A percentile compares a stretch with the other conserved stretches of the same genome.
These are phyloP conservation scores for Parathielavia appendiculata DNA, from an alignment of 495 filamentous ascomycete genomes.

Conservation along the genomic window DNA sequence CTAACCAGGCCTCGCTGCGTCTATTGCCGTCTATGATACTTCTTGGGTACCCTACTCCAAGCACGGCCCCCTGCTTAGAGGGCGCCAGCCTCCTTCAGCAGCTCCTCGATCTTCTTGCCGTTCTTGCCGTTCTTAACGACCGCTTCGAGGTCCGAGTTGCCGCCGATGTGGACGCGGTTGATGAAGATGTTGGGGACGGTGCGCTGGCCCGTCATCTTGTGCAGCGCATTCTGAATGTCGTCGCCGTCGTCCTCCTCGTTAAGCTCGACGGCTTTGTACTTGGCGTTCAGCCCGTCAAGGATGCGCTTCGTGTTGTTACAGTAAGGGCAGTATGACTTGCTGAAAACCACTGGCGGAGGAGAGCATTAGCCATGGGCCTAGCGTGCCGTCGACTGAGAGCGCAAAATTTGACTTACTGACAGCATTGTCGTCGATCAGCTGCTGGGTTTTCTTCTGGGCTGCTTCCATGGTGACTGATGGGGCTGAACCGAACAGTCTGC, in stretches of 20 bases:
- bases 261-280: conserved; percentile 72
- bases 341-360: conserved; percentile 69
- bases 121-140: conserved; percentile 32
- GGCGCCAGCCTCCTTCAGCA: conserved; percentile 38
- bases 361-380: background rate
- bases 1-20: background rate
- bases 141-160: conserved; percentile 87
- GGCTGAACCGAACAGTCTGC: conserved; percentile 64
- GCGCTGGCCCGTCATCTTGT: conserved; percentile 71
- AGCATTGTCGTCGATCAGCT: conserved; percentile 84
- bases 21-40: background rate
- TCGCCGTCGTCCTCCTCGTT: conserved; percentile 78
- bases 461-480: conserved; percentile 68
- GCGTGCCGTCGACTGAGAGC: no score
- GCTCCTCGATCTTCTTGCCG: conserved; percentile 37
- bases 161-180: conserved; percentile 81
- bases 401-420: conserved; percentile 58
- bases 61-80: conserved; percentile 20
- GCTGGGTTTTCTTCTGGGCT: conserved; percentile 79
- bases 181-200: conserved; percentile 97
- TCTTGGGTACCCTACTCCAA: conserved; percentile 8
- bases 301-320: conserved; percentile 73
- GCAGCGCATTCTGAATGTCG: conserved; percentile 78
- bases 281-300: conserved; percentile 63
- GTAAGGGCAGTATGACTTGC: conserved; percentile 96